These are phyloP conservation scores for Somion occarium DNA, from an alignment of 1,284 basidiomycete species.

Conservation along the genomic window DNA sequence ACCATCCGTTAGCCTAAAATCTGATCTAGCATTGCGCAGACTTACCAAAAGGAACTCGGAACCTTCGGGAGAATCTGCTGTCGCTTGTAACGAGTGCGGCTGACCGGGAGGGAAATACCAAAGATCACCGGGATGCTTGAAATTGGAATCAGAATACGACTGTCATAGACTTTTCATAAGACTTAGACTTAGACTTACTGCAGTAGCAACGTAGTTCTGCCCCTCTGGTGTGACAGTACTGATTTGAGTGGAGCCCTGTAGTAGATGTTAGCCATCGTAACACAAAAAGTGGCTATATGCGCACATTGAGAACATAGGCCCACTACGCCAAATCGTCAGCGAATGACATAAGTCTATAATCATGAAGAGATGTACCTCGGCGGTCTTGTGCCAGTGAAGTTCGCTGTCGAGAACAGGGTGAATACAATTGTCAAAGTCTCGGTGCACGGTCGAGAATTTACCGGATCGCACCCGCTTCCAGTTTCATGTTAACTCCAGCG, in stretches of 20 bases:
- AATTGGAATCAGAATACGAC: no score
- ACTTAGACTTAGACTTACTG: no score
- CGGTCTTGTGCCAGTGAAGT: conserved; percentile 16
- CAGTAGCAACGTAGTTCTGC: conserved; percentile 13
- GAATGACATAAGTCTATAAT: neutral
- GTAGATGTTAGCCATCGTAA: neutral
- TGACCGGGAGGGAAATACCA: conserved; percentile 44
- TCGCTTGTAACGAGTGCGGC: conserved; percentile 50
- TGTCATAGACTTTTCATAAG: neutral
- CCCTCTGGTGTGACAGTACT: conserved; percentile 10
- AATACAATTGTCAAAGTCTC: neutral
- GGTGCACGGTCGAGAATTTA: no score
- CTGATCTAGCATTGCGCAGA: neutral
- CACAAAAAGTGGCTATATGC: neutral
- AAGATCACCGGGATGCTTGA: conserved; percentile 24
- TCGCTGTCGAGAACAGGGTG: conserved; percentile 3
- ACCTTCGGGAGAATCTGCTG: conserved; percentile 46
- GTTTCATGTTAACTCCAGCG: conserved; percentile 67
- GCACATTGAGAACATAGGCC: conserved; percentile 10
- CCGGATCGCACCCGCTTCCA: conserved; percentile 62
- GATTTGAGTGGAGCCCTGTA: conserved; percentile 10
- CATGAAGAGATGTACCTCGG: conserved; percentile 4
- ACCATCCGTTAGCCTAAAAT: conserved; percentile 17
- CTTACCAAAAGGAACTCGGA: conserved; percentile 64
- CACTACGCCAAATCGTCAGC: conserved; percentile 6